These are phyloP conservation scores for Beauveria sp. DNA, from an alignment of 2,329 filamentous ascomycete species.

Conservation along the genomic window DNA sequence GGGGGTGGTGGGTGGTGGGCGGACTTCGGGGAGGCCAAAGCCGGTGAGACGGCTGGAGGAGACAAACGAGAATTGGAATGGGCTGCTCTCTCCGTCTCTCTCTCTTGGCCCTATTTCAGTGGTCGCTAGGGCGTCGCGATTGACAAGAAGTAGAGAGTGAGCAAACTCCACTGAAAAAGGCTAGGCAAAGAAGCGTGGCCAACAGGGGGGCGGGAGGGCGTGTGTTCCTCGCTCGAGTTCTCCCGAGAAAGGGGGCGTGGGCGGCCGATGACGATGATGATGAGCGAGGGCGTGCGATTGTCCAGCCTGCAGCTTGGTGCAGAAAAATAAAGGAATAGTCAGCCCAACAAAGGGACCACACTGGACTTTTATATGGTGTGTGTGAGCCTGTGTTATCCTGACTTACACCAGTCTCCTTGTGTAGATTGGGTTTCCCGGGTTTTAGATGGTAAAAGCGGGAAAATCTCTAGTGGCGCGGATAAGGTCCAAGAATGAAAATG, in stretches of 20 bases:
- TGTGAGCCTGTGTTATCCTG: neutral
- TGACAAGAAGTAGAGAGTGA: too few relatives aligned
- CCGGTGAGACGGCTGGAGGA: slow-evolving; percentile 1
- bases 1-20: neutral
- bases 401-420: neutral
- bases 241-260: neutral
- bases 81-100: neutral
- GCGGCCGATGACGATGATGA: neutral
- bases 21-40: slow-evolving; percentile 6
- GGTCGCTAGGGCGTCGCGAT: neutral
- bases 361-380: neutral
- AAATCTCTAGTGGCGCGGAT: neutral
- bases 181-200: too few relatives aligned
- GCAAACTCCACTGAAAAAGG: too few relatives aligned
- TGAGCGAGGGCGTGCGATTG: neutral
- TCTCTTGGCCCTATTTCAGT: neutral
- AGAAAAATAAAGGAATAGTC: neutral
- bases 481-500: neutral
- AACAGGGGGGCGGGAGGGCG: neutral
- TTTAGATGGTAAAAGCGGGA: neutral
- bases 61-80: neutral
- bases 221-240: neutral
- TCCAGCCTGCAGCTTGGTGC: neutral
- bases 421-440: neutral
- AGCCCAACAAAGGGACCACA: neutral